Percentiles rank a stretch among this genome's conserved stretches.
Evolutionary conservation across 208 protist genomes (phyloP).

Genomic region (Trypanosoma platydactyli): DNA sequence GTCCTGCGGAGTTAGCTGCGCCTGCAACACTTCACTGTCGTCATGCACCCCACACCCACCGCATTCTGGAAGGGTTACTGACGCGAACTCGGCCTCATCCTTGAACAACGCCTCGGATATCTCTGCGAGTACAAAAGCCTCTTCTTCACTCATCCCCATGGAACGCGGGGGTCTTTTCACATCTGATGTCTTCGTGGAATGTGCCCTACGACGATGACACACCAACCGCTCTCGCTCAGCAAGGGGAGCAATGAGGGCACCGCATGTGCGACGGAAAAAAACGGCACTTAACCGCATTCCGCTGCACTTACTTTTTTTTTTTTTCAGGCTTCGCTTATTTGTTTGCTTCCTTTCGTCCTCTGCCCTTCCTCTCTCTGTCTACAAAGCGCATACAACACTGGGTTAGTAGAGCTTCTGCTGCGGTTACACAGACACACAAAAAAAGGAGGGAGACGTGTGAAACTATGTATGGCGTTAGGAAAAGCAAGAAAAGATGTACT

Average conservation of each 20-base stretch:
- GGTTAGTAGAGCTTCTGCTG: background rate
- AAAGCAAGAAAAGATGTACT: conserved; percentile 6
- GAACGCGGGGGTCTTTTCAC: background rate
- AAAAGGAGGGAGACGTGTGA: conserved; percentile 1
- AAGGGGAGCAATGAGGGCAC: no score
- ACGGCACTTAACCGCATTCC: no score
- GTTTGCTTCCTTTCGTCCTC: background rate
- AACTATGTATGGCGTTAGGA: no score
- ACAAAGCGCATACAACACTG: background rate
- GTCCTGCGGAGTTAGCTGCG: background rate
- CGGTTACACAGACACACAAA: background rate
- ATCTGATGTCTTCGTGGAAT: background rate
- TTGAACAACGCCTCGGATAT: conserved; percentile 28
- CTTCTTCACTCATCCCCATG: background rate
- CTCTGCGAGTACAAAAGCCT: conserved; percentile 15
- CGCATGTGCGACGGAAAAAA: no score
- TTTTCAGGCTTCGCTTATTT: no score
- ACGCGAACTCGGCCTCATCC: conserved; percentile 16
- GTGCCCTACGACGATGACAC: background rate
- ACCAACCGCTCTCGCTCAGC: no score
- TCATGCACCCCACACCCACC: background rate
- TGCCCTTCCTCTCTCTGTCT: background rate
- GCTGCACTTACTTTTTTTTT: background rate
- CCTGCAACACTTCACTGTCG: background rate
- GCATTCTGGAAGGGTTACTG: background rate